Evolutionary conservation across 805 yeast genomes (phyloP), one percentile per base, ranked within the genome.

Genomic region (Cyberlindnera veronae): DNA sequence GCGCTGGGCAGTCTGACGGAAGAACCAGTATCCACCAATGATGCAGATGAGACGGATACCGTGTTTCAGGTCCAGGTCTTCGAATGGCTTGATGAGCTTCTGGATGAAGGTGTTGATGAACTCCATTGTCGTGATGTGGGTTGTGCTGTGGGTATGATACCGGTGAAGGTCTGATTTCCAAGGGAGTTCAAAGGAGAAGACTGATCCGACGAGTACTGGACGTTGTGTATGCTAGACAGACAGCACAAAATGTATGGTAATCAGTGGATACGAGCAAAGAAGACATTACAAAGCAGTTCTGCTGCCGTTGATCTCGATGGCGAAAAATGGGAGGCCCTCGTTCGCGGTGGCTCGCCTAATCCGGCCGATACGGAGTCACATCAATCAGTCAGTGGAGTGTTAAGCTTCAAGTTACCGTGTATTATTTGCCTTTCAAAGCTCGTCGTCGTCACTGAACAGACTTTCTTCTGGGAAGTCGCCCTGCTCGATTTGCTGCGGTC

Each of bases 401-500:
- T n/a, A n/a, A n/a, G n/a, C n/a, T n/a, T n/a, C n/a, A n/a, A n/a
- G n/a, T n/a, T n/a, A n/a, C n/a, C n/a, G n/a, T n/a, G n/a, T n/a
- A n/a, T n/a, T n/a, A n/a, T 22, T 22, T 22, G 10, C 10, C 10
- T 22, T 11, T 24, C 28, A 24, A 7, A 24, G 28, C 28, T 76
- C 82, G 17, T 42, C 43, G 34, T 69, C 75, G 29, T 73, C 76
- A 29, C 69, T 67, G 26, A 61, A 72, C 27, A 73, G 62, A 6
- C 72, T 67, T 36, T 62, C 68, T 41, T 72, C 78, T 0, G 82
- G 77, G 48, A 70, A 81, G 43, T 81, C 84, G 2, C 95, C 90
- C 5, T 79, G 76, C 44, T 80, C 81, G 4, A 90, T 80, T 38
- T 68, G 72, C 10, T 60, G 62, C 0, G 96, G 95, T 44, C 76